These are phyloP conservation scores for Exserohilum rostratum DNA, from an alignment of 2,329 filamentous ascomycete genomes.

Conservation along the genomic window DNA sequence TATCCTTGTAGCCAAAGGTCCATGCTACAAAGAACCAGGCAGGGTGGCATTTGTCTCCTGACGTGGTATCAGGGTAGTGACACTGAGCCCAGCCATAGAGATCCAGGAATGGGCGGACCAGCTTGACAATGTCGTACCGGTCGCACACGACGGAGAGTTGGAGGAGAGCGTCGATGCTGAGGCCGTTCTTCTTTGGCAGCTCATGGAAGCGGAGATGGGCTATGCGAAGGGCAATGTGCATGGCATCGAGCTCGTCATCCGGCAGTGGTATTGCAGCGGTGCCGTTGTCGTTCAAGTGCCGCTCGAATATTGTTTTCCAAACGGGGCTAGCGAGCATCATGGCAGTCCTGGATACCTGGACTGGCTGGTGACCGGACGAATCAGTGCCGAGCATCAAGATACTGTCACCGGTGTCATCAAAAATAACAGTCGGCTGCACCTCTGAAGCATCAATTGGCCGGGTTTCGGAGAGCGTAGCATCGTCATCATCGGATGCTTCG, in stretches of 20 bases:
- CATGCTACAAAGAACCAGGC: constrained; percentile 22
- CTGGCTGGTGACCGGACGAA: constrained; percentile 11
- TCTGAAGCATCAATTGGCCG: constrained; percentile 4
- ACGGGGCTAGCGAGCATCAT: constrained; percentile 27
- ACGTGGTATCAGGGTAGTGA: constrained; percentile 8
- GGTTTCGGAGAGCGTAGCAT: constrained; percentile 3
- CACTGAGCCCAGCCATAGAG: constrained; percentile 21
- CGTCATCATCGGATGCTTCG: constrained; percentile 4
- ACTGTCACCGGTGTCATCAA: constrained; percentile 14
- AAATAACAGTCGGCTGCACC: constrained; percentile 10
- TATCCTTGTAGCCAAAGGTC: constrained; percentile 25
- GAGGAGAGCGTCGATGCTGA: constrained; percentile 27
- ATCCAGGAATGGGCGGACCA: constrained; percentile 31
- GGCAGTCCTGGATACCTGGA: constrained; percentile 16
- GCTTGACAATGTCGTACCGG: constrained; percentile 34
- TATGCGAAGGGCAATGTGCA: constrained; percentile 9
- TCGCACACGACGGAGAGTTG: constrained; percentile 38
- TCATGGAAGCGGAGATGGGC: constrained; percentile 15
- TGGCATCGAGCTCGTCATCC: constrained; percentile 11
- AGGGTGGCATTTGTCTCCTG: constrained; percentile 4
- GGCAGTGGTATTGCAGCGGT: constrained; percentile 32
- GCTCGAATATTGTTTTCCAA: constrained; percentile 28
- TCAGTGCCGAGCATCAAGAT: constrained; percentile 13
- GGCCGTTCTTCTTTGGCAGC: constrained; percentile 8
- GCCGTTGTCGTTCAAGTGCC: constrained; percentile 15